A percentile compares a stretch with the other conserved stretches of the same genome.
Evolutionary conservation across 1,139 yeast genomes (phyloP).

Genomic region (Candida buenavistaensis): DNA sequence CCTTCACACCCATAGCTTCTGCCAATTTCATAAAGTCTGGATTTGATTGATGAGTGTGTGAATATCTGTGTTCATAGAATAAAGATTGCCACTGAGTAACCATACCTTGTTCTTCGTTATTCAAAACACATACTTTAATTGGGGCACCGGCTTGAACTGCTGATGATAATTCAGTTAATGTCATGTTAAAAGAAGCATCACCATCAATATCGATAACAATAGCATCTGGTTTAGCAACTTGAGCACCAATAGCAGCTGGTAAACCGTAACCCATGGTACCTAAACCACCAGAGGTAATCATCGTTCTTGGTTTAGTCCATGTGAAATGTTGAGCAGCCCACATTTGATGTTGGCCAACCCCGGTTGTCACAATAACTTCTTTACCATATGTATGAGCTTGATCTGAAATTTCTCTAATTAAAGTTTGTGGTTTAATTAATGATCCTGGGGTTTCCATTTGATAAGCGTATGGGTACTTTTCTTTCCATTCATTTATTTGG

Average conservation of each 20-base stretch:
- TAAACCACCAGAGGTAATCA: slow-evolving; percentile 96
- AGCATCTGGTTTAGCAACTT: slow-evolving; percentile 92
- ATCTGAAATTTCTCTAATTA: slow-evolving; percentile 73
- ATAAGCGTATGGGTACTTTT: slow-evolving; percentile 81
- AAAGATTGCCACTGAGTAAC: slow-evolving; percentile 99
- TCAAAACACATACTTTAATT: slow-evolving; percentile 81
- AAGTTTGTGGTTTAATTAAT: slow-evolving; percentile 89
- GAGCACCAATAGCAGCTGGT: slow-evolving; percentile 98
- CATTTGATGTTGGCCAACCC: slow-evolving; percentile 99
- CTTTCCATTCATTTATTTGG: slow-evolving; percentile 77
- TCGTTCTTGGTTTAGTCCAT: slow-evolving; percentile 87
- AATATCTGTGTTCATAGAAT: slow-evolving; percentile 93
- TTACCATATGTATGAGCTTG: slow-evolving; percentile 67
- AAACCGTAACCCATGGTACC: slow-evolving; percentile 99
- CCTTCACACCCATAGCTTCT: slow-evolving; percentile 90
- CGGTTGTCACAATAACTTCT: slow-evolving; percentile 88
- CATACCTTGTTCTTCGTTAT: slow-evolving; percentile 99
- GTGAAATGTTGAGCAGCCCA: slow-evolving; percentile 99
- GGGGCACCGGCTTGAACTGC: slow-evolving; percentile 95
- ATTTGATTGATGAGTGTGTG: slow-evolving; percentile 94
- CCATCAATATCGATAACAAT: slow-evolving; percentile 96
- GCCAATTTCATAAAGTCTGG: slow-evolving; percentile 93
- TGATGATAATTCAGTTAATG: slow-evolving; percentile 85
- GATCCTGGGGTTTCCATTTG: slow-evolving; percentile 76
- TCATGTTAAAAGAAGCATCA: slow-evolving; percentile 98